Percentiles rank a stretch among this genome's conserved stretches.
Conservation (phyloP, 2,329 filamentous ascomycete species). For the Purpureocillium takamizusanense region DNA sequence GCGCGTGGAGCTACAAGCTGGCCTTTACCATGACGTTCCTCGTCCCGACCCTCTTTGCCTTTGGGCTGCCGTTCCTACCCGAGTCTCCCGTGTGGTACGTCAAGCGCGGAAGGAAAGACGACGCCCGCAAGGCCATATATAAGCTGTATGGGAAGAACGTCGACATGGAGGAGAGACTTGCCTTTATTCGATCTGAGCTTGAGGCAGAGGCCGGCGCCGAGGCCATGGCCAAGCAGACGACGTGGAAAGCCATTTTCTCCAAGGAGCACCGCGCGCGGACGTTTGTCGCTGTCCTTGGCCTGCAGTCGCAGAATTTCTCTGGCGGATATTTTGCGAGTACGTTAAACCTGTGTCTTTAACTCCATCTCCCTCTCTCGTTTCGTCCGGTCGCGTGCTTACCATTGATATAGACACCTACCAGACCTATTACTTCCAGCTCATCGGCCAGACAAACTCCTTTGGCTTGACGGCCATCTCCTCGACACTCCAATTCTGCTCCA, state of each 20-base stretch:
- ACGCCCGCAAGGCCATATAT: slow-evolving; percentile 15
- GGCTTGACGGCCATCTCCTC: slow-evolving; percentile 18
- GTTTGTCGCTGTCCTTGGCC: slow-evolving; percentile 14
- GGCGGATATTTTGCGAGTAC: slow-evolving; percentile 19
- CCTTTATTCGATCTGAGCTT: slow-evolving; percentile 16
- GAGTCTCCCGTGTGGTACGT: slow-evolving; percentile 19
- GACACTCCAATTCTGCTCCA: slow-evolving; percentile 17
- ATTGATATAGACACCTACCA: slow-evolving; percentile 20
- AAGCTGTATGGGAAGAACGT: slow-evolving; percentile 13
- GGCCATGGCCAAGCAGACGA: slow-evolving; percentile 6
- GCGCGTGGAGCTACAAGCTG: slow-evolving; percentile 16
- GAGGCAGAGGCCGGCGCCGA: slow-evolving; percentile 13
- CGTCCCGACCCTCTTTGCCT: slow-evolving; percentile 13
- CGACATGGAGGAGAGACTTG: slow-evolving; percentile 13
- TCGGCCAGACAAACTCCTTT: slow-evolving; percentile 17
- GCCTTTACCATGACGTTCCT: slow-evolving; percentile 19
- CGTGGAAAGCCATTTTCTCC: slow-evolving; percentile 16
- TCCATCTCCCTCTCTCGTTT: too few species aligned
- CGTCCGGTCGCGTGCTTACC: too few species aligned
- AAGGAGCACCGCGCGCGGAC: slow-evolving; percentile 17
- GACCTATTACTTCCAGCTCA: slow-evolving; percentile 20
- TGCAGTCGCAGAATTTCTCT: slow-evolving; percentile 19
- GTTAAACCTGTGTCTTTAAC: slow-evolving; percentile 4
- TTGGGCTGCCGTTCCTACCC: slow-evolving; percentile 14
- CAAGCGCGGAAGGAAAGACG: slow-evolving; percentile 16